Evolutionary conservation across 2,329 filamentous ascomycete species (phyloP).

Genomic region (Graphiopsis chlorocephala): DNA sequence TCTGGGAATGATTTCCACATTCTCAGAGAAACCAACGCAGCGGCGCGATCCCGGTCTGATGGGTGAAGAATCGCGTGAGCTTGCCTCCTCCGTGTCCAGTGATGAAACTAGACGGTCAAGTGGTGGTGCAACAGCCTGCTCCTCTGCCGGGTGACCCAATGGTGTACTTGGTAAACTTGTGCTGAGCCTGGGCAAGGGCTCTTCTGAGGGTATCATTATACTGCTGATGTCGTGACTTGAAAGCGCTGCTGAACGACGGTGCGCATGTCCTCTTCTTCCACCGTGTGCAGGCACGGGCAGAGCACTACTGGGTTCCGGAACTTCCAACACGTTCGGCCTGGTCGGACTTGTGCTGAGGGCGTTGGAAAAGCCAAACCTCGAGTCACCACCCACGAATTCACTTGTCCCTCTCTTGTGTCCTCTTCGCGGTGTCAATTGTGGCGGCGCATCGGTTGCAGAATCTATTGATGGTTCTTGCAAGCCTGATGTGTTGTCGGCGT

Average conservation of each 20-base stretch:
- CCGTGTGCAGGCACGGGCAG: constrained; percentile 38
- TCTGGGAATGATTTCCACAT: constrained; percentile 76
- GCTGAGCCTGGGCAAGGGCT: constrained; percentile 28
- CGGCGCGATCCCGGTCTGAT: constrained; percentile 51
- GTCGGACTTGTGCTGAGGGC: constrained; percentile 68
- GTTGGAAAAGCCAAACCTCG: constrained; percentile 49
- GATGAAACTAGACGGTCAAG: neutral
- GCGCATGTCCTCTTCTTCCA: constrained; percentile 63
- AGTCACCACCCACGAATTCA: constrained; percentile 78
- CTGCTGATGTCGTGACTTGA: constrained; percentile 77
- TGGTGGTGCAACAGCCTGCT: neutral
- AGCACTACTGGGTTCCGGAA: constrained; percentile 46
- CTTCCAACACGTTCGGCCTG: constrained; percentile 59
- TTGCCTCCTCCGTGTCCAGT: neutral
- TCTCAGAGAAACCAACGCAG: constrained; percentile 80
- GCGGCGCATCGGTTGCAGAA: constrained; percentile 36
- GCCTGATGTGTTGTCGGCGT: constrained; percentile 41
- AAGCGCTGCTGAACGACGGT: constrained; percentile 76
- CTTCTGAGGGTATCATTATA: constrained; percentile 55
- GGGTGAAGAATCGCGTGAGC: constrained; percentile 29
- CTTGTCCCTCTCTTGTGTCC: constrained; percentile 76
- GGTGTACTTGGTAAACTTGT: constrained; percentile 36
- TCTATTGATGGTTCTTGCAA: constrained; percentile 36
- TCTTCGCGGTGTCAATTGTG: constrained; percentile 51
- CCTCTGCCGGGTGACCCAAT: constrained; percentile 19